Base-by-base conservation (phyloP, 2,329 filamentous ascomycete species). In the Fusarium piperis region DNA sequence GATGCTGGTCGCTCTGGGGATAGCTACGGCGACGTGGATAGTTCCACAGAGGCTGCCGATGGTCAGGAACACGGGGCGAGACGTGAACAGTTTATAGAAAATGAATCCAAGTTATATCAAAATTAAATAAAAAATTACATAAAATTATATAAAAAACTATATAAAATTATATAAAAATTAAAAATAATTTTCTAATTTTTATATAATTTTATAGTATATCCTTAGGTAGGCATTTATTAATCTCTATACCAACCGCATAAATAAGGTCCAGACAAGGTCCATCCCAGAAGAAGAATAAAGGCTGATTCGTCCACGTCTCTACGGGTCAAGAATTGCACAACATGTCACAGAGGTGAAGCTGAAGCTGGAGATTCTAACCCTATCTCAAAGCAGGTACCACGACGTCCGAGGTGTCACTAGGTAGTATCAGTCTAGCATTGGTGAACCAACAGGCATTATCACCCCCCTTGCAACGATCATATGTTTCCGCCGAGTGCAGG, bases 1-100 rank as follows among this genome's bases (percentile, higher is more conserved):
- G 13, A 59, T 63, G 20, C 33, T 38, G 4, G 23, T 62, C 6
- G 67, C 73, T 3, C 23, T 74, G 16, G 16, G 62, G 28, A 74
- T 75, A 18, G 62, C 56, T 20, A 9, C 68, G 20, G 30, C 69
- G 13, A 67, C 71, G 6, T 76, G 71, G 75, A 15, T 63, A 7
- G 48, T 56, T 15, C 62, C 70, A 6, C 52, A 12, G 30, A 58
- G 59, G 4, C n/a, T 71, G 26, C 11, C 57, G 10, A 35, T 12
- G 4, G 20, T n/a, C 51, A n/a, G 12, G 9, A 48, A 55, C 7
- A 23, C 15, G 20, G 32, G 32, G 12, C 32, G 15, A 16, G 20
- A n/a, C 20, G 20, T 35, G 18, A 35, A 35, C 8, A 53, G 26
- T 12, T 18, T 48, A 6, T 48, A 48, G 44, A n/a, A n/a, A n/a